Base-by-base conservation (phyloP, 2,329 filamentous ascomycete species). In the Fusarium dlaminii region DNA sequence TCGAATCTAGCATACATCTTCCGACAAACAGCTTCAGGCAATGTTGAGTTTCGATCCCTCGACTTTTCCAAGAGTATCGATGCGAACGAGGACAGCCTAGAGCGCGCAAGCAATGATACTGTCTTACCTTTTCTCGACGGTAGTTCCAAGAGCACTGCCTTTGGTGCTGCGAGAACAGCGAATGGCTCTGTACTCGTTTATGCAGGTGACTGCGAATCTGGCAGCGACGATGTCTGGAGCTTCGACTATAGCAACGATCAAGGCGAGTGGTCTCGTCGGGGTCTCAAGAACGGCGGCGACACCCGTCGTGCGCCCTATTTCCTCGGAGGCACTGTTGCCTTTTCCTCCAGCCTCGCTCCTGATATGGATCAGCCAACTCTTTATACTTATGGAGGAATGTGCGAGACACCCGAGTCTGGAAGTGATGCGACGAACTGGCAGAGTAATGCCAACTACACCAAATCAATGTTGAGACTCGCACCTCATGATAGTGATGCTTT, bases 351-450 rank as follows among this genome's bases (percentile, higher is more conserved):
- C 40, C 84, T 90, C 52, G 86, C 86, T 42, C 89, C 87, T 0
- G 80, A 83, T 34, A 84, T 87, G 67, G 87, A 88, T 15, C 83
- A 86, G 48, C 88, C 90, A 1, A 86, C 86, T 17, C 83, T 93
- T 27, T 97, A 95, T 79, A 84, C 92, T 12, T 98, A 97, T 82
- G 96, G 95, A 40, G 96, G 96, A 75, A 97, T 98, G 94, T 98
- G 96, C 78, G 92, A 92, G 6, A 74, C 75, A 6, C 79, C 80
- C 13, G 79, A 81, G n/a, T 63, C 64, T n/a, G 56, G 56, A 15
- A 62, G 49, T 45, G 81, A 84, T 24, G 78, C 86, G 36, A 78
- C 81, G 4, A 81, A 83, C 24, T 95, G 94, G 92, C 89, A 93
- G 70, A 88, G 88, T 5, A 81, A 86, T 15, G 94, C 93, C 17